phyloP scores from a whole-genome alignment of 139 green algal genomes.

The Yamagishiella unicocca region DNA sequence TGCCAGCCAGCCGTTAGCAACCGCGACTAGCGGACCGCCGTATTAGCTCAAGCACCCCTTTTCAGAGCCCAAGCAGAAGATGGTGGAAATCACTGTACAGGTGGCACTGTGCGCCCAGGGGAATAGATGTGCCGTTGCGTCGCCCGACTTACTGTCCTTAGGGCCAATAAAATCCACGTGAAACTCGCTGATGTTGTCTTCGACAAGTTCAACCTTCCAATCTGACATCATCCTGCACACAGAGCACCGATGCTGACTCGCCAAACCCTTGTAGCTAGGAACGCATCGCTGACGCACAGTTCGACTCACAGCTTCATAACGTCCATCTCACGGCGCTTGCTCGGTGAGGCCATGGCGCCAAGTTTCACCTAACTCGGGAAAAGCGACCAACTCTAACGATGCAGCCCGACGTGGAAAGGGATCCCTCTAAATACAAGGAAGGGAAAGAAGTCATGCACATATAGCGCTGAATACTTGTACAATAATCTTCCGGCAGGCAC shows the following conservation, averaged over 20 bases:
- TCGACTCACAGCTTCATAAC: slow-evolving; percentile 92
- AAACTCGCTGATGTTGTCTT: slow-evolving; percentile 92
- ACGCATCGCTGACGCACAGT: background rate
- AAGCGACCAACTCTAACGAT: too few relatives aligned
- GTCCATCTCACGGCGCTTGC: slow-evolving; percentile 88
- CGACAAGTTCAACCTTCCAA: slow-evolving; percentile 96
- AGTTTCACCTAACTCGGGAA: too few relatives aligned
- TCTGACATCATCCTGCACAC: slow-evolving; percentile 96
- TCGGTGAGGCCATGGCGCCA: slow-evolving; percentile 49
- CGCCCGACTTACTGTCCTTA: slow-evolving; percentile 71
- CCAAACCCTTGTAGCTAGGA: background rate
- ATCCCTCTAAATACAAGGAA: too few relatives aligned
- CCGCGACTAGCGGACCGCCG: too few relatives aligned
- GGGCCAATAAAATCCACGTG: slow-evolving; percentile 94
- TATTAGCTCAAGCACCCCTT: too few relatives aligned
- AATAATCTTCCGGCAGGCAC: too few relatives aligned
- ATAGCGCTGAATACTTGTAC: too few relatives aligned
- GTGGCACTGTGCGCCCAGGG: too few relatives aligned
- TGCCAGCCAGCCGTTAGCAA: background rate
- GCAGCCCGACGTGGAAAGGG: too few relatives aligned
- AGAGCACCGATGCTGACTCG: background rate
- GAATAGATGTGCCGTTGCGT: background rate
- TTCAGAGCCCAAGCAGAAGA: too few relatives aligned
- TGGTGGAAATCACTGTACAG: too few relatives aligned
- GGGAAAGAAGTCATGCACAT: too few relatives aligned